phyloP scores from a whole-genome alignment of 371 early-diverging fungal genomes.

The Smittium culicis region DNA sequence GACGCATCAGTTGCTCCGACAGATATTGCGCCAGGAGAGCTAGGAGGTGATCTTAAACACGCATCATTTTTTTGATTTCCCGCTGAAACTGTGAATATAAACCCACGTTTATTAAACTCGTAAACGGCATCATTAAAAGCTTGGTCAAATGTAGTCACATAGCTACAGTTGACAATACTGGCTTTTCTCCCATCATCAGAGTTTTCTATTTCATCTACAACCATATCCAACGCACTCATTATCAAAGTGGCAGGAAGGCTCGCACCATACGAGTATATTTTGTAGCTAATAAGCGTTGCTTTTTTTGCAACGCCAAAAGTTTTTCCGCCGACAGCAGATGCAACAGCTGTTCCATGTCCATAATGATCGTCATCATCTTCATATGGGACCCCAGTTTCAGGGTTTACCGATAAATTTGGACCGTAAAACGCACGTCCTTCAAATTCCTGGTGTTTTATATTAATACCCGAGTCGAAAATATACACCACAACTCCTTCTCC shows the following conservation, averaged over 20 bases:
- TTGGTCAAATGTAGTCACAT: constrained; percentile 77
- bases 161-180: constrained; percentile 86
- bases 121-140: constrained; percentile 63
- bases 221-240: constrained; percentile 51
- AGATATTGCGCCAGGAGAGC: not conserved
- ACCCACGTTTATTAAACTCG: not conserved
- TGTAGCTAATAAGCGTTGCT: constrained; percentile 8
- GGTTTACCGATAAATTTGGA: constrained; percentile 51
- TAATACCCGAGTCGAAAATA: constrained; percentile 87
- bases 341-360: constrained; percentile 14
- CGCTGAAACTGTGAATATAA: not conserved
- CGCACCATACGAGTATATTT: constrained; percentile 46
- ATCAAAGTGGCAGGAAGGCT: constrained; percentile 68
- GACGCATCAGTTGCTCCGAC: constrained; percentile 50
- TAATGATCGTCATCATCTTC: constrained; percentile 25
- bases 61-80: constrained; percentile 10
- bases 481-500: constrained; percentile 77
- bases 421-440: constrained; percentile 83
- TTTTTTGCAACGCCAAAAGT: constrained; percentile 10
- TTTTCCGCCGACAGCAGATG: not conserved
- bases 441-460: constrained; percentile 68
- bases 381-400: constrained; percentile 29
- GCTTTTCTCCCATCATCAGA: constrained; percentile 46
- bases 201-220: constrained; percentile 34
- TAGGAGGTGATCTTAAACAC: constrained; percentile 4